Conservation (phyloP, 306 rosid species). For the Abrus precatorius region DNA sequence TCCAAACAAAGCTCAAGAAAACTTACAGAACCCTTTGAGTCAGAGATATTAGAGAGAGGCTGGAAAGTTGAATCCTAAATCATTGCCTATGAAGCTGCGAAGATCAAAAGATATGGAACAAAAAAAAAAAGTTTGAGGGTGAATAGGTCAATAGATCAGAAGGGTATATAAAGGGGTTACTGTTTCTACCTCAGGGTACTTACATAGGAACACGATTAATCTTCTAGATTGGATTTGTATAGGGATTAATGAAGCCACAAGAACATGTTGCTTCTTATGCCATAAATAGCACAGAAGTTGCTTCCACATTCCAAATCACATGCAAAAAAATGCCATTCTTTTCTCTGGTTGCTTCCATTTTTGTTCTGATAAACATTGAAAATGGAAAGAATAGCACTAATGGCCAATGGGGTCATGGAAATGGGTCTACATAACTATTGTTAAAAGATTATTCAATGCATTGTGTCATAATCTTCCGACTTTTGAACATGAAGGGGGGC, state of each 20-base stretch:
- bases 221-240: slow-evolving; percentile 32
- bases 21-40: slow-evolving; percentile 27
- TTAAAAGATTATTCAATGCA: background rate
- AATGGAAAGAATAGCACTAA: slow-evolving; percentile 32
- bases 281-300: slow-evolving; percentile 50
- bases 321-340: slow-evolving; percentile 48
- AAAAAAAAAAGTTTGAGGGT: slow-evolving; percentile 1
- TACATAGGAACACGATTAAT: slow-evolving; percentile 15
- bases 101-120: slow-evolving; percentile 7
- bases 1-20: slow-evolving; percentile 45
- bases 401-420: slow-evolving; percentile 54
- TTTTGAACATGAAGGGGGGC: slow-evolving; percentile 45
- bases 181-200: slow-evolving; percentile 7
- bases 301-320: slow-evolving; percentile 35
- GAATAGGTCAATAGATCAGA: slow-evolving; percentile 19
- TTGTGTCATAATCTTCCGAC: slow-evolving; percentile 24
- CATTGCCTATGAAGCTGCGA: slow-evolving; percentile 22
- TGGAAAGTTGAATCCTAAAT: slow-evolving; percentile 28
- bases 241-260: slow-evolving; percentile 33
- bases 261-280: background rate
- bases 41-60: slow-evolving; percentile 9
- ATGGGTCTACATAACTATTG: slow-evolving; percentile 48
- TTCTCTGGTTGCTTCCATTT: slow-evolving; percentile 42
- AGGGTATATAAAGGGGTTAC: slow-evolving; percentile 11
- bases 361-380: slow-evolving; percentile 48